phyloP scores from a whole-genome alignment of 306 rosid genomes.

The Pachyrhizus erosus region DNA sequence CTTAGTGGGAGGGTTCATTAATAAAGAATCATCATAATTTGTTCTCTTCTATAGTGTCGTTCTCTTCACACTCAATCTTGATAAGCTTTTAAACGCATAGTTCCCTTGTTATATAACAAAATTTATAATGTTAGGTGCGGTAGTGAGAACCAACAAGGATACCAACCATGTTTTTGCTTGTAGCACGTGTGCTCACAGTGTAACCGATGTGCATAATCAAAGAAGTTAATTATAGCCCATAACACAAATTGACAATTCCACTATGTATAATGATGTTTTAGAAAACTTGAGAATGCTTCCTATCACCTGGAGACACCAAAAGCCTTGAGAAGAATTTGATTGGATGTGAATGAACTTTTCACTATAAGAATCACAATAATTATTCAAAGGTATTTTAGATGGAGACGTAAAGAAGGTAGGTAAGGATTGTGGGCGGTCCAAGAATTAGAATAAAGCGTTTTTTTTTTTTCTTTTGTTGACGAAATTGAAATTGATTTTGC shows the following conservation, averaged over 20 bases:
- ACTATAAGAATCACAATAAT: conserved; percentile 39
- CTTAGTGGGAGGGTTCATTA: conserved; percentile 15
- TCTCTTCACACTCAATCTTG: not conserved
- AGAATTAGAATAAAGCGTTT: conserved; percentile 37
- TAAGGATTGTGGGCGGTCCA: conserved; percentile 58
- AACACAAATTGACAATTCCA: conserved; percentile 32
- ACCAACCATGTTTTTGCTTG: conserved; percentile 41
- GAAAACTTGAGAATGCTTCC: conserved; percentile 39
- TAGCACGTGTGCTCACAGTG: conserved; percentile 45
- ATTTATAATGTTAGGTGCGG: conserved; percentile 35
- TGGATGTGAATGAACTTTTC: conserved; percentile 57
- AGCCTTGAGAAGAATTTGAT: conserved; percentile 63
- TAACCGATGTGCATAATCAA: not conserved
- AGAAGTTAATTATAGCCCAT: not conserved
- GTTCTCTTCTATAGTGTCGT: not conserved
- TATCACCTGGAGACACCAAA: conserved; percentile 54
- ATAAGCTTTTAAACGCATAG: not conserved
- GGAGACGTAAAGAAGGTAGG: conserved; percentile 56
- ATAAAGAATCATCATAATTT: conserved; percentile 21
- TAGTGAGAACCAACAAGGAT: conserved; percentile 37
- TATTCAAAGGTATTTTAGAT: conserved; percentile 42
- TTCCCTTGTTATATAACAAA: conserved; percentile 20
- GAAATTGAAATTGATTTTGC: conserved; percentile 40
- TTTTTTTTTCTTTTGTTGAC: not conserved
- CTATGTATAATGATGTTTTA: conserved; percentile 45